phyloP scores from a whole-genome alignment of 192 early-diverging fungal species.

The Coemansia interrupta region DNA sequence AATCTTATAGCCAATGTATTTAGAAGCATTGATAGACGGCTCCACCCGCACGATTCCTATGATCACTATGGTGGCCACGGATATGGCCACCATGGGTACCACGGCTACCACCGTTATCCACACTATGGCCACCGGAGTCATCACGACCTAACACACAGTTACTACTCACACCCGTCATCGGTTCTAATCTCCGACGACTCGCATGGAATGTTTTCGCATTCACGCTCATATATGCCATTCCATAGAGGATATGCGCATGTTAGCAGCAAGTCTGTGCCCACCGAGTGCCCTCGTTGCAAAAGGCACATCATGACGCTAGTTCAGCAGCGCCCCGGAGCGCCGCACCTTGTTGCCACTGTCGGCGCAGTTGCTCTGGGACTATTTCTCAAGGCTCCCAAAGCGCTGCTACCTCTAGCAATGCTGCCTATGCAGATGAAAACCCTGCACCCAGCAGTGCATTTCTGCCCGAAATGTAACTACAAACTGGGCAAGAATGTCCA shows the following conservation, averaged over 20 bases:
- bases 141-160: not conserved
- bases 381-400: slow-evolving; percentile 21
- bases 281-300: slow-evolving; percentile 40
- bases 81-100: slow-evolving; percentile 9
- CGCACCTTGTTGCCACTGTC: slow-evolving; percentile 25
- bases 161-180: slow-evolving; percentile 13
- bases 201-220: slow-evolving; percentile 37
- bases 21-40: slow-evolving; percentile 2
- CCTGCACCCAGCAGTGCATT: slow-evolving; percentile 30
- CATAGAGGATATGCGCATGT: slow-evolving; percentile 20
- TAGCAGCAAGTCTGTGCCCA: slow-evolving; percentile 30
- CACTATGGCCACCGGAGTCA: not conserved
- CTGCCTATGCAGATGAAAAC: slow-evolving; percentile 41
- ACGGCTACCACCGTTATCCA: not conserved
- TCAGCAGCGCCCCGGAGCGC: slow-evolving; percentile 24
- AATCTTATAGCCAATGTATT: slow-evolving; percentile 27
- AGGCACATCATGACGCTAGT: slow-evolving; percentile 31
- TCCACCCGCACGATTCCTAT: slow-evolving; percentile 22
- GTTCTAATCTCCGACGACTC: slow-evolving; percentile 38
- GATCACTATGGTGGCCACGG: too few relatives aligned
- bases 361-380: slow-evolving; percentile 29
- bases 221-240: slow-evolving; percentile 9
- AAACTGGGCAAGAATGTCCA: slow-evolving; percentile 45
- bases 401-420: slow-evolving; percentile 31
- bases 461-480: slow-evolving; percentile 41